Evolutionary conservation across 352 stramenopile species (phyloP).

Genomic region (Globisporangium emineosum): DNA sequence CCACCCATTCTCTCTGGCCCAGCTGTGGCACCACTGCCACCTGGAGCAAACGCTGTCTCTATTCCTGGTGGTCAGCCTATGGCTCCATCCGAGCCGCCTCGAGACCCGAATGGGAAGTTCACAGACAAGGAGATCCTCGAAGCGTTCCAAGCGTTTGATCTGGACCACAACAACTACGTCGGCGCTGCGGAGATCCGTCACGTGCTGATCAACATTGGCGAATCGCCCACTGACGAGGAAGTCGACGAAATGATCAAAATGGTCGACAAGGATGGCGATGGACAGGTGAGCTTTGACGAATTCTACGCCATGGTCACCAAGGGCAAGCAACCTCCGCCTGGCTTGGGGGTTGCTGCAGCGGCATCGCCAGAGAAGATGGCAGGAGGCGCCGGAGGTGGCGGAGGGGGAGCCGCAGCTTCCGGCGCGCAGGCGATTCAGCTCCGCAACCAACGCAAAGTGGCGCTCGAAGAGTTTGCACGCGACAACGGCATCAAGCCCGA

Average conservation of each 20-base stretch:
- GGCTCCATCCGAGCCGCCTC: slow-evolving; percentile 63
- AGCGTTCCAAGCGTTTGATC: slow-evolving; percentile 92
- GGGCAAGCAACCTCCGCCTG: slow-evolving; percentile 88
- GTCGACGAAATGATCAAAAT: slow-evolving; percentile 97
- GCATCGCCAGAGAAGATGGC: slow-evolving; percentile 30
- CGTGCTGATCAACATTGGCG: slow-evolving; percentile 95
- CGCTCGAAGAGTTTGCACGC: slow-evolving; percentile 91
- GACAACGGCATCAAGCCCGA: slow-evolving; percentile 96
- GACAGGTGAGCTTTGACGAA: slow-evolving; percentile 93
- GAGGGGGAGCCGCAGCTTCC: slow-evolving; percentile 20
- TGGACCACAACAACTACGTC: slow-evolving; percentile 96
- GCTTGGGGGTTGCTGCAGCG: slow-evolving; percentile 50
- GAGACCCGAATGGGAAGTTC: slow-evolving; percentile 94
- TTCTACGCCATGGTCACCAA: slow-evolving; percentile 96
- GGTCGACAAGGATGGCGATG: slow-evolving; percentile 94
- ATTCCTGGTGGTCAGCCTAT: slow-evolving; percentile 47
- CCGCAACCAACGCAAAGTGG: slow-evolving; percentile 89
- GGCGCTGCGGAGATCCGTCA: slow-evolving; percentile 93
- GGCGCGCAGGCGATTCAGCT: slow-evolving; percentile 85
- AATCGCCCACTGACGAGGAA: slow-evolving; percentile 94
- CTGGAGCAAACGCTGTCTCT: slow-evolving; percentile 50
- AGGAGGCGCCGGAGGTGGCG: slow-evolving; percentile 19
- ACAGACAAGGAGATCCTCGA: slow-evolving; percentile 95
- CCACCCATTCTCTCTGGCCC: slow-evolving; percentile 62
- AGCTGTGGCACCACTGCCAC: slow-evolving; percentile 56